Conservation (phyloP, 179 eudicot genomes). For the Beta macrorhiza region DNA sequence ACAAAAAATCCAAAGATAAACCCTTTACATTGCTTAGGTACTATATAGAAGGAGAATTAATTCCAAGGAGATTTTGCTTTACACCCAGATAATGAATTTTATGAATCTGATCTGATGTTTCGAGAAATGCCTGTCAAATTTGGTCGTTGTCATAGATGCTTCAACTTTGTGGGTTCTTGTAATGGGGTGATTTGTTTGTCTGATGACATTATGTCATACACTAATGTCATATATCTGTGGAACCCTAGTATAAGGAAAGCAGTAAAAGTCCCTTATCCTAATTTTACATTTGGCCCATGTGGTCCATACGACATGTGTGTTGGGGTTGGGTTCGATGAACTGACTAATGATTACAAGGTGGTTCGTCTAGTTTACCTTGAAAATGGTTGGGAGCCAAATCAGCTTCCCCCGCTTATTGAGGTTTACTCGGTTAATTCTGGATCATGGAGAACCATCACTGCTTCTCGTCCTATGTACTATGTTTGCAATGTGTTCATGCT, state of each 20-base stretch:
- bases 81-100: background rate
- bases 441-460: slow-evolving; percentile 24
- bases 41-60: background rate
- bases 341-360: slow-evolving; percentile 31
- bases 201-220: background rate
- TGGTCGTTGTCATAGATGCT: background rate
- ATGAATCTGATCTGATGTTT: background rate
- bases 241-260: slow-evolving; percentile 29
- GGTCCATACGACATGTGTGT: slow-evolving; percentile 19
- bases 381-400: background rate
- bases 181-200: slow-evolving; percentile 34
- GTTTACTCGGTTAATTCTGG: slow-evolving; percentile 28
- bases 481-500: background rate
- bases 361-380: slow-evolving; percentile 26
- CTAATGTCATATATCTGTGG: slow-evolving; percentile 26
- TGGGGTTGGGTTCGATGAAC: slow-evolving; percentile 33
- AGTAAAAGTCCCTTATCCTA: slow-evolving; percentile 18
- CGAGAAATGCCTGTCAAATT: background rate
- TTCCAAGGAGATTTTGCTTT: background rate
- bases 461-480: background rate
- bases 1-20: background rate
- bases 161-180: slow-evolving; percentile 24
- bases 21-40: background rate
- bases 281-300: background rate
- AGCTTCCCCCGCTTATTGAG: slow-evolving; percentile 24